Evolutionary conservation across 1,139 yeast species (phyloP).

Genomic region (Taphrina sp.): DNA sequence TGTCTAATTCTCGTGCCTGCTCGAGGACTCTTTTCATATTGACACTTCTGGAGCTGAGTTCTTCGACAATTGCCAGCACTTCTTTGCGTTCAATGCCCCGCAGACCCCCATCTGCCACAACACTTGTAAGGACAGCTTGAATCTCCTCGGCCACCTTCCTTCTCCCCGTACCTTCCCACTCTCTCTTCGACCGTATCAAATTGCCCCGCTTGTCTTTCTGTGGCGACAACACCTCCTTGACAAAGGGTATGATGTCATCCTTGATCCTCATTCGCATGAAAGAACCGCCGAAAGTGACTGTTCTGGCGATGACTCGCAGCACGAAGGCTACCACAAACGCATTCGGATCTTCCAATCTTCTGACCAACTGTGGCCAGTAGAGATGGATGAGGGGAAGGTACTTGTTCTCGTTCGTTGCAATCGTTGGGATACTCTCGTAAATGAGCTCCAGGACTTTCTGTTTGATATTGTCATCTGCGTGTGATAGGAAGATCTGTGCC

Average conservation of each 20-base stretch:
- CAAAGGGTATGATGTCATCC: conserved; percentile 25
- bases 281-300: conserved; percentile 51
- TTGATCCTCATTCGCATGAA: conserved; percentile 46
- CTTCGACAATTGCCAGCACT: background rate
- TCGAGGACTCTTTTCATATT: background rate
- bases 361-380: conserved; percentile 59
- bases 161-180: conserved; percentile 26
- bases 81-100: background rate
- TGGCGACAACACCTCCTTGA: conserved; percentile 5
- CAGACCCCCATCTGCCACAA: conserved; percentile 19
- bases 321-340: conserved; percentile 47
- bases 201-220: conserved; percentile 13
- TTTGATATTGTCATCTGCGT: conserved; percentile 59
- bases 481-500: conserved; percentile 69
- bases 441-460: conserved; percentile 58
- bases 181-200: background rate
- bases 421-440: conserved; percentile 54
- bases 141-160: conserved; percentile 23
- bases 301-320: conserved; percentile 45
- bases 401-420: conserved; percentile 60
- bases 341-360: conserved; percentile 42
- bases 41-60: background rate
- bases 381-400: conserved; percentile 67
- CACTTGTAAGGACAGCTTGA: conserved; percentile 1
- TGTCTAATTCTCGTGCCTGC: background rate